A percentile compares a stretch with the other conserved stretches of the same genome.
phyloP scores from a whole-genome alignment of 441 rosid species.

The Populus hybrid region DNA sequence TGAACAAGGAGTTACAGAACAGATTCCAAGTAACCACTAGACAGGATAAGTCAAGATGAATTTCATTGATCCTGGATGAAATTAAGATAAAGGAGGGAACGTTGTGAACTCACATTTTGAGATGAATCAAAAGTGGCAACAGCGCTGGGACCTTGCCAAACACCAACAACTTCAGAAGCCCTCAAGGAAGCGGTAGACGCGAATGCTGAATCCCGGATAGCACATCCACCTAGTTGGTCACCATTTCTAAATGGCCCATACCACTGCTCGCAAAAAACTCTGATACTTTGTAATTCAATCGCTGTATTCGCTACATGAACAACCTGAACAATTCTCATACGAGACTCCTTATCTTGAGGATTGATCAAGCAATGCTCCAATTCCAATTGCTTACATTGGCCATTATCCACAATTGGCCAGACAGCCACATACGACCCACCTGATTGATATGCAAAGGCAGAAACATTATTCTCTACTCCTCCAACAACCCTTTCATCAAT shows the following conservation, averaged over 20 bases:
- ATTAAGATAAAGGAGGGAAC: background rate
- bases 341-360: constrained; percentile 75
- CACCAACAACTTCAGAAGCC: constrained; percentile 56
- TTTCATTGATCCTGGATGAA: background rate
- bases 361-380: constrained; percentile 77
- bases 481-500: constrained; percentile 49
- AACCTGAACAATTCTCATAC: constrained; percentile 71
- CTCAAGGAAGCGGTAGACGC: constrained; percentile 60
- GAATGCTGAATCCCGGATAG: constrained; percentile 73
- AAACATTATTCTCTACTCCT: constrained; percentile 30
- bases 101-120: constrained; percentile 43
- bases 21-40: background rate
- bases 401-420: constrained; percentile 46
- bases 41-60: background rate
- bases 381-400: constrained; percentile 36
- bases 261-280: constrained; percentile 78
- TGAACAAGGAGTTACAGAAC: background rate
- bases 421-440: constrained; percentile 70
- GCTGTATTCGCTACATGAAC: too few relatives aligned
- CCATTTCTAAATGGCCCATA: constrained; percentile 87
- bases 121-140: constrained; percentile 43
- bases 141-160: constrained; percentile 52
- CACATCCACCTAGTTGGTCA: constrained; percentile 84
- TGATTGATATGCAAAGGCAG: constrained; percentile 63
- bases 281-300: constrained; percentile 44